phyloP scores from a whole-genome alignment of 2,329 filamentous ascomycete species.

The Pseudogymnoascus sp. region DNA sequence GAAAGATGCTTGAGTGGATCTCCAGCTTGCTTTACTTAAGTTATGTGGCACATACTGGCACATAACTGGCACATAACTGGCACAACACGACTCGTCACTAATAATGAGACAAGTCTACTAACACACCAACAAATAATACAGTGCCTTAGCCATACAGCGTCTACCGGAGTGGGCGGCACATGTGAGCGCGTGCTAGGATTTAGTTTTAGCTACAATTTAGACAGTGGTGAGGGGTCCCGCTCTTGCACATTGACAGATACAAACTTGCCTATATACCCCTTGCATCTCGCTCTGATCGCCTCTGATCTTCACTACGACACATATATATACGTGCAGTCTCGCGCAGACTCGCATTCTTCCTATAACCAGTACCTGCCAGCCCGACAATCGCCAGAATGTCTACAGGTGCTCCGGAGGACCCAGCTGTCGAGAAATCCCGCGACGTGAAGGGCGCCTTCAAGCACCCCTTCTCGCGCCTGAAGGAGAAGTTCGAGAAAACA shows the following conservation, averaged over 20 bases:
- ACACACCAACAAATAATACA: neutral
- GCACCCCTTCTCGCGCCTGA: conserved; percentile 29
- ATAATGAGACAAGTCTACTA: too few species aligned
- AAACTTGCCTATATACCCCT: neutral
- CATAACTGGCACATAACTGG: too few species aligned
- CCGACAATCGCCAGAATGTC: conserved; percentile 8
- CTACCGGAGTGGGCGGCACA: neutral
- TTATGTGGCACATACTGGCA: too few species aligned
- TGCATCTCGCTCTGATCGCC: neutral
- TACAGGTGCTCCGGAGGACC: neutral
- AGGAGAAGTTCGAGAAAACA: conserved; percentile 48
- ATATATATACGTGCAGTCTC: neutral
- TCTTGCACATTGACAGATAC: conserved; percentile 6
- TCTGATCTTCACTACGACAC: neutral
- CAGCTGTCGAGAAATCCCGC: conserved; percentile 24
- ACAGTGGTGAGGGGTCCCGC: neutral
- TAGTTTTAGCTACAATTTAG: neutral
- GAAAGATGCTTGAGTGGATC: neutral
- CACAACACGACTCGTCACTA: too few species aligned
- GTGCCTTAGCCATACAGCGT: neutral
- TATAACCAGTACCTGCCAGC: neutral
- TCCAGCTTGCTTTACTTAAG: neutral
- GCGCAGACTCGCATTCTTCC: neutral
- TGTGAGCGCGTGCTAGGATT: neutral
- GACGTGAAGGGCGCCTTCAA: conserved; percentile 41